Percentiles rank a stretch among this genome's conserved stretches.
phyloP scores from a whole-genome alignment of 2,329 filamentous ascomycete species.

The Penicillium sp. region DNA sequence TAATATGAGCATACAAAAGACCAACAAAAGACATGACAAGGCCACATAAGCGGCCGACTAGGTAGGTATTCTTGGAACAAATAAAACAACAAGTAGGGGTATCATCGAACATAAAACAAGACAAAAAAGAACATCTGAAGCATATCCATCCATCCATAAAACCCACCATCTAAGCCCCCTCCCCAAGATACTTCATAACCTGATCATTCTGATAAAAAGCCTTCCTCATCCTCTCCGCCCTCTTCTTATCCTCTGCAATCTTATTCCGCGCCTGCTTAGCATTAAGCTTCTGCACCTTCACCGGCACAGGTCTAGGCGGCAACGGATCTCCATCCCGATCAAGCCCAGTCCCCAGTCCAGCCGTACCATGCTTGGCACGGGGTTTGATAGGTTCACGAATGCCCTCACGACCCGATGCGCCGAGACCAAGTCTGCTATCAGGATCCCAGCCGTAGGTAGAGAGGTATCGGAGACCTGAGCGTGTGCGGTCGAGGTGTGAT shows the following conservation, averaged over 20 bases:
- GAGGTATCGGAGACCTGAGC: conserved; percentile 56
- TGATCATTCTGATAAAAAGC: conserved; percentile 75
- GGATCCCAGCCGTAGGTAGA: conserved; percentile 60
- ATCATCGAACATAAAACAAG: not conserved
- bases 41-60: no score
- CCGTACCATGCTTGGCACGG: conserved; percentile 67
- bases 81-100: not conserved
- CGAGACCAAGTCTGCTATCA: conserved; percentile 66
- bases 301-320: conserved; percentile 35
- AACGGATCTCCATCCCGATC: conserved; percentile 25
- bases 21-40: no score
- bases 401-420: conserved; percentile 64
- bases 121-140: not conserved
- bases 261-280: conserved; percentile 67
- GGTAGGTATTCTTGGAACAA: no score
- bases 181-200: conserved; percentile 69
- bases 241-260: conserved; percentile 61
- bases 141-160: not conserved
- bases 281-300: conserved; percentile 56
- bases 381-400: conserved; percentile 73
- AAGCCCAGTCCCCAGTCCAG: conserved; percentile 64
- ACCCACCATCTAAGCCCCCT: not conserved
- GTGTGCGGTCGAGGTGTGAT: conserved; percentile 56
- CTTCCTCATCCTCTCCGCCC: conserved; percentile 61
- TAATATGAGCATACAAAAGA: no score